phyloP scores from a whole-genome alignment of 2,329 filamentous ascomycete species.

The Colletotrichum horii region DNA sequence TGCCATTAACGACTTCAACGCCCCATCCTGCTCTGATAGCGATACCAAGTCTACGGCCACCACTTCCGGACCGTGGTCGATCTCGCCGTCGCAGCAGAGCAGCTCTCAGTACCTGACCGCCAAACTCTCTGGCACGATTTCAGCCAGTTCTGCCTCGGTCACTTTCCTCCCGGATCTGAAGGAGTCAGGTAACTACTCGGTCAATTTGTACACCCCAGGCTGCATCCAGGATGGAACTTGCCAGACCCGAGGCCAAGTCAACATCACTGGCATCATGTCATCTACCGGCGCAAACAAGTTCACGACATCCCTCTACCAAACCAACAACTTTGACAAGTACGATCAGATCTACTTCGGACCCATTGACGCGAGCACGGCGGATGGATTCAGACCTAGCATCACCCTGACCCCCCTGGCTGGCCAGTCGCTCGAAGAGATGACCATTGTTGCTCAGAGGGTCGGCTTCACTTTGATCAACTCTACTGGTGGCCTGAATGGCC shows the following conservation, averaged over 20 bases:
- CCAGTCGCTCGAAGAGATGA: conserved; percentile 66
- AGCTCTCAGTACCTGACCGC: conserved; percentile 79
- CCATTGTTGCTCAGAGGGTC: conserved; percentile 88
- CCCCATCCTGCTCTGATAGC: conserved; percentile 73
- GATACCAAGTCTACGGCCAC: conserved; percentile 70
- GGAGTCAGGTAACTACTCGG: conserved; percentile 88
- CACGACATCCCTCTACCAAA: conserved; percentile 77
- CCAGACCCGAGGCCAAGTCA: conserved; percentile 76
- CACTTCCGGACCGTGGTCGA: conserved; percentile 75
- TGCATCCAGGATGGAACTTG: conserved; percentile 84
- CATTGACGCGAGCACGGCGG: conserved; percentile 73
- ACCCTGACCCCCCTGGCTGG: conserved; percentile 74
- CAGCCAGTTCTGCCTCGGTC: conserved; percentile 68
- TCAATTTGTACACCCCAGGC: conserved; percentile 91
- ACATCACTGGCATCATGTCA: conserved; percentile 77
- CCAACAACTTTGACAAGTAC: conserved; percentile 96
- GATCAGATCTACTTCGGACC: conserved; percentile 88
- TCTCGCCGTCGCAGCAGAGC: conserved; percentile 71
- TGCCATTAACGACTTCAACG: conserved; percentile 86
- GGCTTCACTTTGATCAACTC: conserved; percentile 77
- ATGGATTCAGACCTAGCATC: conserved; percentile 78
- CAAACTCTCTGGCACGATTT: conserved; percentile 60
- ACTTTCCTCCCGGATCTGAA: conserved; percentile 84
- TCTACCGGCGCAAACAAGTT: conserved; percentile 51
- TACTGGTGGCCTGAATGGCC: conserved; percentile 82